A percentile compares a stretch with the other conserved stretches of the same genome.
These are phyloP conservation scores for Heteromeles arbutifolia DNA, from an alignment of 306 rosid species.

Conservation along the genomic window DNA sequence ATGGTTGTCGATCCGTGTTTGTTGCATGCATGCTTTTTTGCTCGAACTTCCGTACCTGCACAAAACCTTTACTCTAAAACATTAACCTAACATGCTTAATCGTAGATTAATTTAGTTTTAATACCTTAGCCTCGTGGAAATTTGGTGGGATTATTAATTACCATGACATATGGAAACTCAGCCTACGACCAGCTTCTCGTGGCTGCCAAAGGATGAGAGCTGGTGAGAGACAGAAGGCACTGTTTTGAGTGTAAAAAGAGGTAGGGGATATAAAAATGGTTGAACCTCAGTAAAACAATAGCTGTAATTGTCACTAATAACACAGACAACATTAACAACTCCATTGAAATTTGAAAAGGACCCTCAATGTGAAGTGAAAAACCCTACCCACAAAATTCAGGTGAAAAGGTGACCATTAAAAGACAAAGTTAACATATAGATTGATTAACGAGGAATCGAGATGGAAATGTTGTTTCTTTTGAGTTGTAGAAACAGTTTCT, in stretches of 20 bases:
- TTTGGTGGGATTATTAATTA: background rate
- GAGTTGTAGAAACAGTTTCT: too few relatives aligned
- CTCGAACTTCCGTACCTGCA: background rate
- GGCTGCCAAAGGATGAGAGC: background rate
- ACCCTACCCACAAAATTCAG: background rate
- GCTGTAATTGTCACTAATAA: background rate
- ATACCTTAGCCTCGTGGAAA: background rate
- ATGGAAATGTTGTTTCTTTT: too few relatives aligned
- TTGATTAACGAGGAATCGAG: background rate
- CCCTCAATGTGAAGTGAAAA: background rate
- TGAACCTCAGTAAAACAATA: background rate
- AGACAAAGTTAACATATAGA: background rate
- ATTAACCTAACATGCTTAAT: background rate
- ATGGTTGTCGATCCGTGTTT: slow-evolving; percentile 39
- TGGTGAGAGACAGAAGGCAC: background rate
- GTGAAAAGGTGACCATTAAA: background rate
- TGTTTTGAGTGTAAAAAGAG: background rate
- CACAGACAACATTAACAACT: background rate
- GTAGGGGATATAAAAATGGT: background rate
- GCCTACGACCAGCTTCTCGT: background rate
- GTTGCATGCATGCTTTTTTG: slow-evolving; percentile 11
- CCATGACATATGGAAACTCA: background rate
- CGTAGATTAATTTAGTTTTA: background rate
- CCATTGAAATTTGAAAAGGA: background rate
- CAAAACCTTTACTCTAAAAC: background rate